These are phyloP conservation scores for Cerrena zonata DNA, from an alignment of 1,284 basidiomycete genomes.

Conservation along the genomic window DNA sequence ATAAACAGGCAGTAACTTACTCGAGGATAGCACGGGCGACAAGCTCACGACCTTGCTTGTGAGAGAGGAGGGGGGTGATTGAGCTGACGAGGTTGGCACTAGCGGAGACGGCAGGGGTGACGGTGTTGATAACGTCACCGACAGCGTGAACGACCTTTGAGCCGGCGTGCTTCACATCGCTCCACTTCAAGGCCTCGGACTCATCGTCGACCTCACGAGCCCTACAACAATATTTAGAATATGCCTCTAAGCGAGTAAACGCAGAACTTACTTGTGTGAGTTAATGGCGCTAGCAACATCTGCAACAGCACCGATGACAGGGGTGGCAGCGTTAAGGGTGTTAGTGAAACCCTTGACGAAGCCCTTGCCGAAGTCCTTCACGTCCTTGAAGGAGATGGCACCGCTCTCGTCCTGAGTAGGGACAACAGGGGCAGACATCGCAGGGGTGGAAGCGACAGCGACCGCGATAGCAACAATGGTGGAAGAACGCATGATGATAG, in stretches of 20 bases:
- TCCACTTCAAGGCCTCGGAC: not conserved
- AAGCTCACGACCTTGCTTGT: not conserved
- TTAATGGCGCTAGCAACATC: not conserved
- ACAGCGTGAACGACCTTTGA: not conserved
- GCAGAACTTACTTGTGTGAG: too few species aligned
- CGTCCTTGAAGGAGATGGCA: slow-evolving; percentile 1
- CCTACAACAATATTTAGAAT: too few species aligned
- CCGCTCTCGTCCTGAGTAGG: slow-evolving; percentile 1
- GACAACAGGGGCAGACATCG: not conserved
- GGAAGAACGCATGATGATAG: not conserved
- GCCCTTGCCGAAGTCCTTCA: slow-evolving; percentile 3
- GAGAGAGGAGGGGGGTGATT: not conserved
- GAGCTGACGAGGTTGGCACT: not conserved
- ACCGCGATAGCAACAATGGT: not conserved
- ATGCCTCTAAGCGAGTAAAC: too few species aligned
- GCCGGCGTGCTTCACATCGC: not conserved
- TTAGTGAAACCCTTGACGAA: slow-evolving; percentile 2
- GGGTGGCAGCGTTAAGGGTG: not conserved
- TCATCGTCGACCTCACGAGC: not conserved
- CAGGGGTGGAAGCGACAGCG: not conserved
- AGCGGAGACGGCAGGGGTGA: not conserved
- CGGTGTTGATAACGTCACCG: not conserved
- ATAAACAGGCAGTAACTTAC: not conserved
- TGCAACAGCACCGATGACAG: not conserved
- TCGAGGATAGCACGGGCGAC: not conserved